Percentiles rank a stretch among this genome's conserved stretches.
Evolutionary conservation across 2,329 filamentous ascomycete genomes (phyloP).

Genomic region (Claviceps sp.): DNA sequence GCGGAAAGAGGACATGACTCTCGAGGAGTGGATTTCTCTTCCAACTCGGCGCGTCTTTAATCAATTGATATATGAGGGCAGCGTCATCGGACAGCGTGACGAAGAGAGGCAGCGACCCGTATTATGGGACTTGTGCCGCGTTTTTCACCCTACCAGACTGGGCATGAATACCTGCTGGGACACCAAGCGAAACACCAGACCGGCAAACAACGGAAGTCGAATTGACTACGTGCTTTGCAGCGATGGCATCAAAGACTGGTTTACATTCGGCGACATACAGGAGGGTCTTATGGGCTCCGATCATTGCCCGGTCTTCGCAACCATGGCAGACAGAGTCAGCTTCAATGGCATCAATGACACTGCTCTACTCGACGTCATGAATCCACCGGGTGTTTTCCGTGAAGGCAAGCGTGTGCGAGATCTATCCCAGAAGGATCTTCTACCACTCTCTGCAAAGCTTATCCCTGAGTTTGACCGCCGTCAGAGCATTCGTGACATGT

Average conservation of each 20-base stretch:
- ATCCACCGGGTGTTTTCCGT: slow-evolving; percentile 58
- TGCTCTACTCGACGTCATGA: slow-evolving; percentile 61
- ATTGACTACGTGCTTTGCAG: slow-evolving; percentile 92
- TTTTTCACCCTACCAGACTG: slow-evolving; percentile 62
- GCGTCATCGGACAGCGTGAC: slow-evolving; percentile 53
- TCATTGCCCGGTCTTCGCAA: slow-evolving; percentile 84
- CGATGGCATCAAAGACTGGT: slow-evolving; percentile 65
- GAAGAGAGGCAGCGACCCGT: slow-evolving; percentile 56
- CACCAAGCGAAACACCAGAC: slow-evolving; percentile 86
- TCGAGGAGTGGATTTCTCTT: slow-evolving; percentile 58
- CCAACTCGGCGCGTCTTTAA: slow-evolving; percentile 72
- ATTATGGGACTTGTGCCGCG: slow-evolving; percentile 72
- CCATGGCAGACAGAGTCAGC: slow-evolving; percentile 50
- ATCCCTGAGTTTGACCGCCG: slow-evolving; percentile 81
- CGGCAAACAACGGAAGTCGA: slow-evolving; percentile 80
- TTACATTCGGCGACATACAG: slow-evolving; percentile 72
- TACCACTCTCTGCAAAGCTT: slow-evolving; percentile 66
- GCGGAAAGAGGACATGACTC: slow-evolving; percentile 52
- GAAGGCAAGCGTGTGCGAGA: slow-evolving; percentile 51
- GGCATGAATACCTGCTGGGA: slow-evolving; percentile 99
- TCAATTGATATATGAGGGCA: slow-evolving; percentile 64
- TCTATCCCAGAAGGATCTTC: slow-evolving; percentile 52
- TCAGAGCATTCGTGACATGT: slow-evolving; percentile 87
- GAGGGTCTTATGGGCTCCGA: slow-evolving; percentile 90
- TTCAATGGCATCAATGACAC: slow-evolving; percentile 30